Conservation (phyloP, 306 rosid species). For the Albizia julibrissin region DNA sequence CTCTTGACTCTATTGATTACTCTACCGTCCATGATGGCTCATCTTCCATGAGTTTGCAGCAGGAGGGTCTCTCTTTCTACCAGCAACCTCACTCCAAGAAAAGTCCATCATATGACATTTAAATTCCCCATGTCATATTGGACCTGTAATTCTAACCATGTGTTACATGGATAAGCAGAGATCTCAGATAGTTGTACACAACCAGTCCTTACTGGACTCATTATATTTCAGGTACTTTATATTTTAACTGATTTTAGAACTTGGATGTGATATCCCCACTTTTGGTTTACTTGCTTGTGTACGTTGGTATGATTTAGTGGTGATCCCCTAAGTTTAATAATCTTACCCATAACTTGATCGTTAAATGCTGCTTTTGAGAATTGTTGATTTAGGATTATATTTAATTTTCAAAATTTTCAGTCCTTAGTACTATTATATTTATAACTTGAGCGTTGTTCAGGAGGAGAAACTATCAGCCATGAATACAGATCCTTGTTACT, state of each 20-base stretch:
- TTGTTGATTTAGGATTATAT: too few relatives aligned
- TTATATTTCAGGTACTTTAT: slow-evolving; percentile 78
- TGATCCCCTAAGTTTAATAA: neutral
- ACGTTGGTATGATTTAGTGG: slow-evolving; percentile 8
- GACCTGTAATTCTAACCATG: too few relatives aligned
- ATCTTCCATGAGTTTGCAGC: slow-evolving; percentile 50
- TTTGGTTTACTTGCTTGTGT: neutral
- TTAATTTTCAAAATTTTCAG: too few relatives aligned
- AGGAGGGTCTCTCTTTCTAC: slow-evolving; percentile 51
- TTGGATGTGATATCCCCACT: neutral
- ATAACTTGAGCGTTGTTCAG: slow-evolving; percentile 42
- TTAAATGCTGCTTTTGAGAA: neutral
- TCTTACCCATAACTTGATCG: neutral
- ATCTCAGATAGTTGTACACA: too few relatives aligned
- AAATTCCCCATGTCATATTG: too few relatives aligned
- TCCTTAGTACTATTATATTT: neutral
- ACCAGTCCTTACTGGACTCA: slow-evolving; percentile 92
- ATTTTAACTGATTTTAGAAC: neutral
- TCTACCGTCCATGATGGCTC: slow-evolving; percentile 38
- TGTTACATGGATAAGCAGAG: too few relatives aligned
- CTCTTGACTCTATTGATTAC: slow-evolving; percentile 71
- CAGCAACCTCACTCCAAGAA: slow-evolving; percentile 58
- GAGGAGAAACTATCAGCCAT: slow-evolving; percentile 95
- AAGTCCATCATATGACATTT: slow-evolving; percentile 39
- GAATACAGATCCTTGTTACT: slow-evolving; percentile 98